These are phyloP conservation scores for Irpex sp. DNA, from an alignment of 1,284 basidiomycete species.

Conservation along the genomic window DNA sequence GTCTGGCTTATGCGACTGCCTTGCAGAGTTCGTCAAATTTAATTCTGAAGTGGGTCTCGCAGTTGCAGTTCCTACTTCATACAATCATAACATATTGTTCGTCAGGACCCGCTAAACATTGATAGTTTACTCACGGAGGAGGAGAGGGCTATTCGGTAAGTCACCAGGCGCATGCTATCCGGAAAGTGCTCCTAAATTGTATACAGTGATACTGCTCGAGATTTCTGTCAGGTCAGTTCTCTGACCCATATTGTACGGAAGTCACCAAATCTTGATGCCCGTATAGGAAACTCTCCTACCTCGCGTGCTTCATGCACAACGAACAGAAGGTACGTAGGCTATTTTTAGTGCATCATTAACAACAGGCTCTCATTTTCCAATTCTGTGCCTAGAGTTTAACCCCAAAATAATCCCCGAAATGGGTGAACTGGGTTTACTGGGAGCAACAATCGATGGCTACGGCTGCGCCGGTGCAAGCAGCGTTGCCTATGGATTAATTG, in stretches of 20 bases:
- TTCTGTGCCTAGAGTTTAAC: slow-evolving; percentile 65
- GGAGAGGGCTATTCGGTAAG: slow-evolving; percentile 82
- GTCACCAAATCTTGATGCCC: not conserved
- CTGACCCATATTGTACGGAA: not conserved
- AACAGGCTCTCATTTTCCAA: slow-evolving; percentile 1
- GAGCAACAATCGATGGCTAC: slow-evolving; percentile 91
- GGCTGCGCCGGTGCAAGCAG: slow-evolving; percentile 93
- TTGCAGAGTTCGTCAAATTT: slow-evolving; percentile 50
- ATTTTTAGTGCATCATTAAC: slow-evolving; percentile 2
- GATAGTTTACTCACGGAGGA: slow-evolving; percentile 85
- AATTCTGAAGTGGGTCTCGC: slow-evolving; percentile 60
- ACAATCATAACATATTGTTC: not conserved
- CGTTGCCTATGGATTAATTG: slow-evolving; percentile 92
- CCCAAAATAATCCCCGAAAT: slow-evolving; percentile 81
- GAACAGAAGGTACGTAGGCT: slow-evolving; percentile 69
- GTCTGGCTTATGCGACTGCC: not conserved
- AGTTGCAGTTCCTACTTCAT: not conserved
- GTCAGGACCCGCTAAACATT: slow-evolving; percentile 74
- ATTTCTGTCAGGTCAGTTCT: slow-evolving; percentile 73
- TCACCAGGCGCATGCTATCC: too few species aligned
- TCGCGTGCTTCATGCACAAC: slow-evolving; percentile 82
- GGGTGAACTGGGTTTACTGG: slow-evolving; percentile 90
- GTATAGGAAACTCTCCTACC: slow-evolving; percentile 77
- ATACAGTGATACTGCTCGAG: slow-evolving; percentile 74
- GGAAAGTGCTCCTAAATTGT: not conserved